Conservation (phyloP, 805 yeast species). For the Yarrowia sp. region DNA sequence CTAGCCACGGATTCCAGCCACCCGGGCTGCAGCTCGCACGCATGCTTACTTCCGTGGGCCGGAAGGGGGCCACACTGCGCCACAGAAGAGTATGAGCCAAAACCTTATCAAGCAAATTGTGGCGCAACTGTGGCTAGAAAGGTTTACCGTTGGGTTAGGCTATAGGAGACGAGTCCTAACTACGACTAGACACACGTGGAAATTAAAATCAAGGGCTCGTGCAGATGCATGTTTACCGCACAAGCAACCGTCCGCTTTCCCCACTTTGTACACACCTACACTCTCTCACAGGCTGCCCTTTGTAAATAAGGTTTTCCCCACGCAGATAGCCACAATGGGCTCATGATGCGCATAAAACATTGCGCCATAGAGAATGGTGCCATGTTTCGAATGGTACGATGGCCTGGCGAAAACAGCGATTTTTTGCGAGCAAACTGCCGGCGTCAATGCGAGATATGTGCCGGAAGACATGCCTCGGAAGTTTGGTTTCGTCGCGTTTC, state of each 20-base stretch:
- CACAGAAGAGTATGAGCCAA: background rate
- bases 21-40: background rate
- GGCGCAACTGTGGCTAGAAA: slow-evolving; percentile 9
- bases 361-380: slow-evolving; percentile 4
- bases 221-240: background rate
- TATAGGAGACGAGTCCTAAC: no score
- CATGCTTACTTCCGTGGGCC: slow-evolving; percentile 16
- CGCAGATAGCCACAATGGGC: slow-evolving; percentile 11
- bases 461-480: no score
- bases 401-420: no score
- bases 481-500: background rate
- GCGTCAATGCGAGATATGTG: no score
- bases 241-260: background rate
- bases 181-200: background rate
- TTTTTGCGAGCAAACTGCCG: no score
- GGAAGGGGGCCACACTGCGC: slow-evolving; percentile 2
- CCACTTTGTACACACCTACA: background rate
- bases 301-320: background rate
- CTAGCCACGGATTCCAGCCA: slow-evolving; percentile 24
- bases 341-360: slow-evolving; percentile 6
- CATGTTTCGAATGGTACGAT: background rate
- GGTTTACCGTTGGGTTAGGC: background rate
- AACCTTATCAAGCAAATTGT: background rate
- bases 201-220: no score
- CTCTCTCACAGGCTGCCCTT: background rate